These are phyloP conservation scores for Aspergillus diversus DNA, from an alignment of 495 filamentous ascomycete species.

Conservation along the genomic window DNA sequence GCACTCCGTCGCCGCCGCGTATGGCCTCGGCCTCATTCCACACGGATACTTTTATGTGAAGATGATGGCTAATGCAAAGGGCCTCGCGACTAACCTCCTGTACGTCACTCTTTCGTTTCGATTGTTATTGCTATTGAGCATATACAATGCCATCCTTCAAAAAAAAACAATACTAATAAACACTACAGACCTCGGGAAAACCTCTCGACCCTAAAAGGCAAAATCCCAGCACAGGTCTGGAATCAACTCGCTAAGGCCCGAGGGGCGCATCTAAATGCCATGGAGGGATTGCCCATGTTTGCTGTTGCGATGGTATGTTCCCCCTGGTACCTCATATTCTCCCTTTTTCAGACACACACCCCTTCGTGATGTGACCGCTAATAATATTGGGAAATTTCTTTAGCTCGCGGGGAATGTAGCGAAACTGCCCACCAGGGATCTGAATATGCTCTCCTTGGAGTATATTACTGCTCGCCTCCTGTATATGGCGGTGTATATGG, in stretches of 20 bases:
- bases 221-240: constrained; percentile 27
- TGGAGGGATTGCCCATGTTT: constrained; percentile 35
- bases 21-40: constrained; percentile 31
- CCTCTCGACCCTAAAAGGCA: constrained; percentile 30
- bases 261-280: constrained; percentile 34
- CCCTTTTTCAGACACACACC: no score
- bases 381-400: not conserved
- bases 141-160: not conserved
- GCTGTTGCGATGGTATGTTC: constrained; percentile 32
- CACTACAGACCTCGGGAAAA: constrained; percentile 32
- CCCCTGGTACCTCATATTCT: not conserved
- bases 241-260: constrained; percentile 30
- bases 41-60: constrained; percentile 35
- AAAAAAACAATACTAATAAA: constrained; percentile 5
- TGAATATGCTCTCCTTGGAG: constrained; percentile 30
- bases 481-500: constrained; percentile 34
- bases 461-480: constrained; percentile 28
- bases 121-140: no score
- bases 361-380: not conserved
- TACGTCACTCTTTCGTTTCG: constrained; percentile 5
- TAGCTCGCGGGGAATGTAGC: constrained; percentile 34
- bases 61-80: constrained; percentile 36
- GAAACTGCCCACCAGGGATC: constrained; percentile 29
- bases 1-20: constrained; percentile 31
- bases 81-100: constrained; percentile 31